phyloP scores from a whole-genome alignment of 2,329 filamentous ascomycete genomes.

The Dactylonectria estremocensis region DNA sequence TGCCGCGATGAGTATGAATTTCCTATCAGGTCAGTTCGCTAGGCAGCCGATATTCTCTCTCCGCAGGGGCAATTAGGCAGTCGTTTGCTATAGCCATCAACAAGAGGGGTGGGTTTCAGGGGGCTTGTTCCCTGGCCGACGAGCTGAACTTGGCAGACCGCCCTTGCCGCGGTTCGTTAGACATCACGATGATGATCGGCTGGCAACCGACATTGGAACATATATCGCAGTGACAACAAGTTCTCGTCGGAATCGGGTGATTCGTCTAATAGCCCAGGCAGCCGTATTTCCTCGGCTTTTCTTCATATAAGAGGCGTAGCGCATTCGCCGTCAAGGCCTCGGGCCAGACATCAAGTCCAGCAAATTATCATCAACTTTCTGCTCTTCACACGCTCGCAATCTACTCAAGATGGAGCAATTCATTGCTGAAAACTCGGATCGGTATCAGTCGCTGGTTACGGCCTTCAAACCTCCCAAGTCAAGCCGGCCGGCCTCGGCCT shows the following conservation, averaged over 20 bases:
- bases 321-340: not conserved
- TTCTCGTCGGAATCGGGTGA: not conserved
- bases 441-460: not conserved
- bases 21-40: not conserved
- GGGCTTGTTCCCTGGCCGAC: not conserved
- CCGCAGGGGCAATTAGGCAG: not conserved
- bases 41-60: not conserved
- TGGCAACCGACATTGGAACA: not conserved
- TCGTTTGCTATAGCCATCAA: not conserved
- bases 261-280: not conserved
- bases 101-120: not conserved
- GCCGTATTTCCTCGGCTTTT: not conserved
- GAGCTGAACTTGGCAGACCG: not conserved
- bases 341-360: not conserved
- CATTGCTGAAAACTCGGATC: not conserved
- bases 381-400: not conserved
- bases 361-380: not conserved
- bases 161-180: not conserved
- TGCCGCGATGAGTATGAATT: not conserved
- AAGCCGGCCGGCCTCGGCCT: slow-evolving; percentile 29
- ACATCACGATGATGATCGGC: not conserved
- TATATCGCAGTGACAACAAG: not conserved
- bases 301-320: not conserved
- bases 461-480: slow-evolving; percentile 27
- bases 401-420: not conserved